Base-by-base conservation (phyloP, 768 basidiomycete genomes). In the Panaeolus cyanescens region DNA sequence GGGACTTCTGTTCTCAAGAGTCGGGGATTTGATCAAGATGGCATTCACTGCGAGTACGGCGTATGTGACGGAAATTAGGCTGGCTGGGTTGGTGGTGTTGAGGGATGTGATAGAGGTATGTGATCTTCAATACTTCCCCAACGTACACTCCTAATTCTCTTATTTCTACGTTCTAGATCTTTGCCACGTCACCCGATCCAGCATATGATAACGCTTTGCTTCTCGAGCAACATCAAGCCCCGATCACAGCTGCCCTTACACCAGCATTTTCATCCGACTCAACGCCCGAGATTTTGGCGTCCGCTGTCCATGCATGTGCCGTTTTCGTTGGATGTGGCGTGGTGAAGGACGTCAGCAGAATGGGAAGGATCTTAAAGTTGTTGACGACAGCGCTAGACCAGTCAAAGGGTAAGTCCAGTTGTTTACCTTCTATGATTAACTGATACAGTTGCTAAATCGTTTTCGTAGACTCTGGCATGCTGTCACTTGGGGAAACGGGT, bases 21-120 rank as follows among this genome's bases (percentile, higher is more conserved):
- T 99, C 7, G 88, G 91, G 5, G 97, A 99, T 74, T 79, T 99
- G 60, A 96, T 99, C 75, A 93, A 85, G 76, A 97, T 99, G 90
- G 96, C 97, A 0, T 99, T 99, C 72, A 96, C 94, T 12, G 96
- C 97, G 0, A 95, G 95, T 15, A 93, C 96, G 0, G 95, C 97
- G 4, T 93, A 97, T 71, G 95, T 98, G 32, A 95, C 93, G 8
- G 95, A 98, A 71, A 98, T 99, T 63, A 85, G 96, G 32, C 76
- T 98, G 28, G 92, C 95, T 71, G 97, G 97, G 1, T 75, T 99
- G 28, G 81, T 93, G 7, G 93, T 99, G 4, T 77, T 99, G 28
- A 83, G 88, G 31, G 96, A 98, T 72, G 93, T 99, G 31, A 95
- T 99, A 62, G 86, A 95, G 81, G 96, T 93, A 68, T 19, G 67